phyloP scores from a whole-genome alignment of 2,329 filamentous ascomycete species.

The Blastomyces silverae region DNA sequence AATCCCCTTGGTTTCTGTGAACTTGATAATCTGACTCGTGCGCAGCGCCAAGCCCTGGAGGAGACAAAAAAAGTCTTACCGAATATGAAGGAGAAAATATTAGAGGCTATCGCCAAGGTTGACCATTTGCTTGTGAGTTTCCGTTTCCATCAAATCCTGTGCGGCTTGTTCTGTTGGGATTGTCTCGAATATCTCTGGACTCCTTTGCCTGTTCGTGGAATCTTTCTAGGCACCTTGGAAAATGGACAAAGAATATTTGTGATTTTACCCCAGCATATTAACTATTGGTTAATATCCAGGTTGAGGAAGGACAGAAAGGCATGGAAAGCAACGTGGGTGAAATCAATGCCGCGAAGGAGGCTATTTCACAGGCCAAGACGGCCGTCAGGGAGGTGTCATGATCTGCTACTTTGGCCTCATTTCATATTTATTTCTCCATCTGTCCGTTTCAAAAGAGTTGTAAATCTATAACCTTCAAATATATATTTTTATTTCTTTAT shows the following conservation, averaged over 20 bases:
- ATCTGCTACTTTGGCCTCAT: constrained; percentile 13
- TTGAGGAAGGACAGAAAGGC: constrained; percentile 38
- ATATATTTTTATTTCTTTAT: neutral
- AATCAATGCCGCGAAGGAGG: constrained; percentile 39
- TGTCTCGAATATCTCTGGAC: neutral
- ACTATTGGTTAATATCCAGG: constrained; percentile 22
- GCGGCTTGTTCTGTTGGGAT: neutral
- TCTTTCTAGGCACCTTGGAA: constrained; percentile 1
- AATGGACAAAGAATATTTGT: neutral
- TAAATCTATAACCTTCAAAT: neutral
- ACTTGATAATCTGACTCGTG: neutral
- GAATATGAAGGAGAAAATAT: constrained; percentile 63
- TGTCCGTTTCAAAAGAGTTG: neutral
- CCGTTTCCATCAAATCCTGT: neutral
- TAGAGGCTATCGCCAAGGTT: constrained; percentile 62
- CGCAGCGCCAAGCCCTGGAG: constrained; percentile 68
- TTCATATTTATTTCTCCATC: neutral
- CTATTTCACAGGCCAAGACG: constrained; percentile 36
- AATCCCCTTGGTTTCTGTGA: neutral
- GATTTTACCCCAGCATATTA: neutral
- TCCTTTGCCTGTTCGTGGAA: neutral
- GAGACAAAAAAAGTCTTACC: constrained; percentile 82
- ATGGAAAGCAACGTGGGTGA: constrained; percentile 36
- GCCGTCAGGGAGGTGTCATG: constrained; percentile 37
- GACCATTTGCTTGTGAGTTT: constrained; percentile 66